Percentiles rank a stretch among this genome's conserved stretches.
Conservation (phyloP, 306 rosid species). For the Lupinus albus region DNA sequence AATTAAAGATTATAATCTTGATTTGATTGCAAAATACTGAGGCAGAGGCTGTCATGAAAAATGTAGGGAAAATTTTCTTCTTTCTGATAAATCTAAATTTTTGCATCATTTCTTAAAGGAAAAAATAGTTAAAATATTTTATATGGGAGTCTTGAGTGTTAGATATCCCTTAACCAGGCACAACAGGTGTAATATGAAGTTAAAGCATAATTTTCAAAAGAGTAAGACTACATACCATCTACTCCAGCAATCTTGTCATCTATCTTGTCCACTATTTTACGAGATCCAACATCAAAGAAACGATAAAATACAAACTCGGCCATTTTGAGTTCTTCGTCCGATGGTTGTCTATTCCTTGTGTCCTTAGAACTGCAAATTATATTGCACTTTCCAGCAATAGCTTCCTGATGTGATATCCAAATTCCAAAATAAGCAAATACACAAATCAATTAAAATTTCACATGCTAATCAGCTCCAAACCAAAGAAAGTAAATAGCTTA, state of each 20-base stretch:
- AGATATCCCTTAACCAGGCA: conserved; percentile 2
- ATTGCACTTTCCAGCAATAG: conserved; percentile 78
- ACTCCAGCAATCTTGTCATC: conserved; percentile 53
- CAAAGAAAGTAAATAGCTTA: neutral
- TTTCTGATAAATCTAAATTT: too few species aligned
- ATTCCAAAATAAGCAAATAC: neutral
- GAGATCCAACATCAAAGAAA: conserved; percentile 64
- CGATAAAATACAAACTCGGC: conserved; percentile 71
- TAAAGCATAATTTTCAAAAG: neutral
- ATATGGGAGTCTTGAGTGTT: neutral
- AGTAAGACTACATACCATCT: conserved; percentile 53
- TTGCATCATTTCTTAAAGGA: too few species aligned
- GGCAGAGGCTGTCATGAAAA: neutral
- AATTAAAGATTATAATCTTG: neutral
- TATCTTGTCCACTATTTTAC: conserved; percentile 46
- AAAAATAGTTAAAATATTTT: neutral
- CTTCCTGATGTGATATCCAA: conserved; percentile 54
- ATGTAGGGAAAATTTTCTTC: too few species aligned
- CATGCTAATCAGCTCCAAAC: neutral
- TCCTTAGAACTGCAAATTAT: conserved; percentile 67
- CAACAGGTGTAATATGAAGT: neutral
- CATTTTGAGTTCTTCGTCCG: conserved; percentile 48
- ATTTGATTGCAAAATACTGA: neutral
- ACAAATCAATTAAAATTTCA: conserved; percentile 1
- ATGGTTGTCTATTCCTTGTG: conserved; percentile 58